Evolutionary conservation across 31 red algal genomes (phyloP).

Genomic region (Asparagopsis taxiformis): DNA sequence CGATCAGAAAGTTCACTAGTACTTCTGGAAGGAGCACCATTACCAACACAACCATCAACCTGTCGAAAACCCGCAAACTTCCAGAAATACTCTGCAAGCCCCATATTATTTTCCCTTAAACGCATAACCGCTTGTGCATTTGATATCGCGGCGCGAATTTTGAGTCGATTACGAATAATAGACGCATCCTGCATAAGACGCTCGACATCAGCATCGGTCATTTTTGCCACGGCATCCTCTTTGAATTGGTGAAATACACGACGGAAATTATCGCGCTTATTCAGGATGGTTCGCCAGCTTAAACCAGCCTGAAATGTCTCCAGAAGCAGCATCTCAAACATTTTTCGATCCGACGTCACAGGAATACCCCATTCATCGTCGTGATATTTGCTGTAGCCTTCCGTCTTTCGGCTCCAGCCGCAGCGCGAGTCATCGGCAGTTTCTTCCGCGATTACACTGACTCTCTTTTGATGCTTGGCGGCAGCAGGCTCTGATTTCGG

Average conservation of each 20-base stretch:
- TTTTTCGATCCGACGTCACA: neutral
- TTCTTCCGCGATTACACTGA: neutral
- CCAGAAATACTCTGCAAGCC: neutral
- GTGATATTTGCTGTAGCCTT: slow-evolving; percentile 22
- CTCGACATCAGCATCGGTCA: slow-evolving; percentile 3
- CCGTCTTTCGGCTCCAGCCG: neutral
- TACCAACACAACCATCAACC: slow-evolving; percentile 6
- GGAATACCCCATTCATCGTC: slow-evolving; percentile 46
- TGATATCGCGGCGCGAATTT: neutral
- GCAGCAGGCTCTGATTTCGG: neutral
- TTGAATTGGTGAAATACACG: slow-evolving; percentile 15
- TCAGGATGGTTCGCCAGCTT: slow-evolving; percentile 27
- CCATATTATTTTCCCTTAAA: neutral
- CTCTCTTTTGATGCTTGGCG: neutral
- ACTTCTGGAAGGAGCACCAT: neutral
- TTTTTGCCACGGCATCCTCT: neutral
- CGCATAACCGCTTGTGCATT: neutral
- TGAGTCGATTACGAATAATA: neutral
- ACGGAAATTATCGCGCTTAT: slow-evolving; percentile 21
- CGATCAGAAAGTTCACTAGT: slow-evolving; percentile 41
- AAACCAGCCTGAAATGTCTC: slow-evolving; percentile 35
- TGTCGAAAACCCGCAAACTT: slow-evolving; percentile 10
- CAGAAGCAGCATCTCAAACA: slow-evolving; percentile 29
- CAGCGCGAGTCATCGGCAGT: neutral
- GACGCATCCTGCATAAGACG: neutral